Evolutionary conservation across 2,329 filamentous ascomycete species (phyloP).

Genomic region (Penicillium vulpinum): DNA sequence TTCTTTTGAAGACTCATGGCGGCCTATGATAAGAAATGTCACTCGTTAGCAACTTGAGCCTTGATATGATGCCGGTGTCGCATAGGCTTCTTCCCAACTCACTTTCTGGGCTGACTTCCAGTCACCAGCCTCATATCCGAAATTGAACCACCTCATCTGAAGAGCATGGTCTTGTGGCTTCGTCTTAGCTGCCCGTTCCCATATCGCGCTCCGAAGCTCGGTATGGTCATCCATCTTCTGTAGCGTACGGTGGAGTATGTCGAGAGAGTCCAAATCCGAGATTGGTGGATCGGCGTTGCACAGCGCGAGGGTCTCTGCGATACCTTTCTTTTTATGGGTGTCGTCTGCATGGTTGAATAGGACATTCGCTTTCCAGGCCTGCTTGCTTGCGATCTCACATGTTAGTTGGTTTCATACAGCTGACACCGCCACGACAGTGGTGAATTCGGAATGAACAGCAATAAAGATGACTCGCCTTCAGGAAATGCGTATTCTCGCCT

Average conservation of each 20-base stretch:
- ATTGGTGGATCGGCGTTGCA: constrained; percentile 45
- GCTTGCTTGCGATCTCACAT: background rate
- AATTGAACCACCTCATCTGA: constrained; percentile 47
- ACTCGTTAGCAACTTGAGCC: background rate
- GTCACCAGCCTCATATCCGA: constrained; percentile 43
- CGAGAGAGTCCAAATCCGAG: constrained; percentile 47
- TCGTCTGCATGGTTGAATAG: constrained; percentile 45
- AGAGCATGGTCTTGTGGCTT: constrained; percentile 47
- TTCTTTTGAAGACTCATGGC: constrained; percentile 53
- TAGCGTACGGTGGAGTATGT: constrained; percentile 45
- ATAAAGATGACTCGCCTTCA: constrained; percentile 33
- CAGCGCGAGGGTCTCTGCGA: constrained; percentile 44
- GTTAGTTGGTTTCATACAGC: background rate
- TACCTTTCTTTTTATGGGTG: constrained; percentile 44
- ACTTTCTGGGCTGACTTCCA: constrained; percentile 54
- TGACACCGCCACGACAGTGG: background rate
- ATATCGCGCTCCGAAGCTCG: constrained; percentile 40
- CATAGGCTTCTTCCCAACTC: constrained; percentile 13
- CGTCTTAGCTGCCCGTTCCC: constrained; percentile 50
- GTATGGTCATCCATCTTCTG: constrained; percentile 36
- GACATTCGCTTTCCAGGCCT: constrained; percentile 49
- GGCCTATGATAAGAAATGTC: constrained; percentile 35
- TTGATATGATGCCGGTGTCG: background rate
- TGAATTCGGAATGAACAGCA: background rate
- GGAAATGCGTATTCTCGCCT: constrained; percentile 46